phyloP scores from a whole-genome alignment of 2,329 filamentous ascomycete genomes.

The Thyridium curvatum region DNA sequence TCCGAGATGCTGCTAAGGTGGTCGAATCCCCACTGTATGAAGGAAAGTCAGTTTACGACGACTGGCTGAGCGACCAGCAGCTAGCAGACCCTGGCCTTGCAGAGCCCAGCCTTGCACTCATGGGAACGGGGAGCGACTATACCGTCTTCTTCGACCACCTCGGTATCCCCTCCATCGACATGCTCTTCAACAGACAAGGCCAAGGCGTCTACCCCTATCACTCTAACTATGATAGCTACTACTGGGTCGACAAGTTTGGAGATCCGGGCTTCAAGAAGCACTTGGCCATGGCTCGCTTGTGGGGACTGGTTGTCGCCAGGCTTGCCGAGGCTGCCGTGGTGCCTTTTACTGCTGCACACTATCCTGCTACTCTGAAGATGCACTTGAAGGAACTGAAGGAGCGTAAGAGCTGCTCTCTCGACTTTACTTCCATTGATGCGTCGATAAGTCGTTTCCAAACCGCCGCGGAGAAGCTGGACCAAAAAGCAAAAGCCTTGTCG shows the following conservation, averaged over 20 bases:
- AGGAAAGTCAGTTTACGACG: slow-evolving; percentile 31
- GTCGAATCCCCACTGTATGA: slow-evolving; percentile 10
- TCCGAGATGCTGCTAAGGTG: neutral
- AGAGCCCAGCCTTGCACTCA: slow-evolving; percentile 32
- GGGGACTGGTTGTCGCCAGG: neutral
- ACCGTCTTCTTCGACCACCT: slow-evolving; percentile 61
- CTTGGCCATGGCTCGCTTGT: slow-evolving; percentile 29
- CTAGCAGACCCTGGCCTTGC: too few species aligned
- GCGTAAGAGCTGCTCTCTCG: neutral
- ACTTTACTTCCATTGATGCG: too few species aligned
- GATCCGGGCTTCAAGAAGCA: slow-evolving; percentile 62
- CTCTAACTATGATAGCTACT: slow-evolving; percentile 75
- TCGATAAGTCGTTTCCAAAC: too few species aligned
- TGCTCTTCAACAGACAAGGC: slow-evolving; percentile 42
- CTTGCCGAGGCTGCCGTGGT: neutral
- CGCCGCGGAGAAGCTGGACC: too few species aligned
- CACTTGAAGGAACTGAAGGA: neutral
- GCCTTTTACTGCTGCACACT: neutral
- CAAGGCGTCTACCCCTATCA: slow-evolving; percentile 67
- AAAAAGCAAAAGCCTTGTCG: too few species aligned
- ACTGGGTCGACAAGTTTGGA: slow-evolving; percentile 77
- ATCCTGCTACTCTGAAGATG: neutral
- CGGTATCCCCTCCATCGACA: slow-evolving; percentile 40
- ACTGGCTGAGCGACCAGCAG: slow-evolving; percentile 41
- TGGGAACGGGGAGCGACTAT: slow-evolving; percentile 63